Base-by-base conservation (phyloP, 2,329 filamentous ascomycete genomes). In the Penicillium sp. region DNA sequence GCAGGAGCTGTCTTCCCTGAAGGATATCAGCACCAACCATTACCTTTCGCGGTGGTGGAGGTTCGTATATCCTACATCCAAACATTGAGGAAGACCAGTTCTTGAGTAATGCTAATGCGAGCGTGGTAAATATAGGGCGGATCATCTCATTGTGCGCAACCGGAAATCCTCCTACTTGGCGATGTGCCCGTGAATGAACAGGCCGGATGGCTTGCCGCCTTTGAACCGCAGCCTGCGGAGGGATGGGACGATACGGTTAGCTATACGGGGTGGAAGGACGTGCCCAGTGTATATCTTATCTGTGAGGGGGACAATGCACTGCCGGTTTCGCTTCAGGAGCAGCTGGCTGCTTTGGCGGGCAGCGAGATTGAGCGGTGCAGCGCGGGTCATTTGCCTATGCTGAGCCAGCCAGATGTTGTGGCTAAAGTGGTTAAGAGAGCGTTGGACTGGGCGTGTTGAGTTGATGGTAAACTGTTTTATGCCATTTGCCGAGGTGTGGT, bases 231-330 rank as follows among this genome's bases (percentile, higher is more conserved):
- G 27, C 49, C 49, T 6, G 40, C 49, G 1, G 11, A 45, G 14
- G 49, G 41, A 1, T 51, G 49, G 49, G 41, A 45, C 20, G 27
- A 35, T 12, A 42, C 42, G 8, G 22, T 45, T 14, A 14, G 18
- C 3, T 51, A 51, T 51, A 26, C 49, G 26, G 49, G 49, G 14
- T 51, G 41, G 41, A 45, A 51, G 29, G 40, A 51, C 29, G 49
- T 51, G 6, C 41, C 49, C 6, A 51, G 49, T 37, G 14, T 33
- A 8, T 53, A 53, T 20, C 14, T 48, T n/a, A 42, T 53, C 9
- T 53, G 51, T 15, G 51, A 53, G 11, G 25, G 22, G 6, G 51
- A 53, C 18, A 40, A 53, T 15, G 26, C 12, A 11, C 3, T 48
- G 23, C 51, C 51, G 7, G 31, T 40, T 7, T 23, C 33, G 18